Evolutionary conservation across 2,329 filamentous ascomycete species (phyloP).

Genomic region (Neofusicoccum parvum): DNA sequence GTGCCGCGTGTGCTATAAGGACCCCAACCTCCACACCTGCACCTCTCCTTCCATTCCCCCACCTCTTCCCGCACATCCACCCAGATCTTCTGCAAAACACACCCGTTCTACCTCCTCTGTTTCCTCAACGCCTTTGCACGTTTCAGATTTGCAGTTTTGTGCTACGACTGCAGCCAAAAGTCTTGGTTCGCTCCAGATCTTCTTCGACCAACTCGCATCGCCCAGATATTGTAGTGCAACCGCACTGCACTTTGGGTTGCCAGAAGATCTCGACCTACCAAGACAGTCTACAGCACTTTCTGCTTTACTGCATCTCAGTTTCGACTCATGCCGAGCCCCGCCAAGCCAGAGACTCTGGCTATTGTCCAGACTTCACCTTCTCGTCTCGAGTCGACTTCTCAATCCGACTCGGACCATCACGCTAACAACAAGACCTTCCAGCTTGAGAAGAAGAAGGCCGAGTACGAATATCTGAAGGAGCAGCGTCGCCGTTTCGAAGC

Average conservation of each 20-base stretch:
- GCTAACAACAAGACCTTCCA: conserved; percentile 42
- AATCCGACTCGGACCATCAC: not conserved
- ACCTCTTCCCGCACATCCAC: not conserved
- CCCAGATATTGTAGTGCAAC: conserved; percentile 12
- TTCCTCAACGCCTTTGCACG: conserved; percentile 3
- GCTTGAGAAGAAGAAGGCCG: conserved; percentile 91
- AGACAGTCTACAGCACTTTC: conserved; percentile 7
- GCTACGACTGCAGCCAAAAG: not conserved
- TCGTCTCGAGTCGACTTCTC: not conserved
- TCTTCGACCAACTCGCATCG: conserved; percentile 1
- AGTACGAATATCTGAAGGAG: conserved; percentile 88
- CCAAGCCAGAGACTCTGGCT: not conserved
- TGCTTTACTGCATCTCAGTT: not conserved
- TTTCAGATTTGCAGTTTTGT: not conserved
- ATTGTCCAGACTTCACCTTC: not conserved
- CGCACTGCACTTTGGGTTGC: not conserved
- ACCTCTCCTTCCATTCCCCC: not conserved
- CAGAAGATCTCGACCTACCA: not conserved
- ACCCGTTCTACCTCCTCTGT: too few relatives aligned
- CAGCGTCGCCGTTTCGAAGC: conserved; percentile 88
- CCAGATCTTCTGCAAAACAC: not conserved
- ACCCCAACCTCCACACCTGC: conserved; percentile 3
- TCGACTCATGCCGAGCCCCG: not conserved
- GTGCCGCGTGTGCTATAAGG: not conserved
- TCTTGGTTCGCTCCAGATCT: not conserved